A percentile compares a stretch with the other conserved stretches of the same genome.
Evolutionary conservation across 768 basidiomycete species (phyloP).

Genomic region (Termitomyces sp.): DNA sequence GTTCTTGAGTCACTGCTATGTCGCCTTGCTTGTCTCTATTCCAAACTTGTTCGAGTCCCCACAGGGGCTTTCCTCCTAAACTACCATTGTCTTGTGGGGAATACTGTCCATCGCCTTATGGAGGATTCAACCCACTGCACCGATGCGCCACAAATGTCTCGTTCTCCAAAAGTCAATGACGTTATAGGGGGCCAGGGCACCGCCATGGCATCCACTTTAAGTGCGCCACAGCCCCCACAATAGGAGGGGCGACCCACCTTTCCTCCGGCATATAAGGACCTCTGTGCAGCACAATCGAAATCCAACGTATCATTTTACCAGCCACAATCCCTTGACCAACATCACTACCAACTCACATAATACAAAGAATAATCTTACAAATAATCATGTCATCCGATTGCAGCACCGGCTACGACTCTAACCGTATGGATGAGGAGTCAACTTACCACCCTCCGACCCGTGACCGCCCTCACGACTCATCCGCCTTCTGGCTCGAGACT

Average conservation of each 20-base stretch:
- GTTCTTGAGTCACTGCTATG: background rate
- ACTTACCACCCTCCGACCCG: background rate
- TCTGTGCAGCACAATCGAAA: background rate
- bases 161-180: background rate
- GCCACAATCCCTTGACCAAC: background rate
- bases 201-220: background rate
- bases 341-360: background rate
- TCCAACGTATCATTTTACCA: background rate
- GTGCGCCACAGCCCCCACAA: slow-evolving; percentile 5
- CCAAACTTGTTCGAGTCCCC: background rate
- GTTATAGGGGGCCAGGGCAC: background rate
- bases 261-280: slow-evolving; percentile 3
- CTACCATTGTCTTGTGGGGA: too few species aligned
- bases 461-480: background rate
- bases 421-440: background rate
- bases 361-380: background rate
- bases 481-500: background rate
- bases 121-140: background rate
- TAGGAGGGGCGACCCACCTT: slow-evolving; percentile 5
- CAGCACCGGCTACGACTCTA: background rate
- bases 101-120: background rate
- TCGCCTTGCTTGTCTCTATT: background rate
- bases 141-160: background rate
- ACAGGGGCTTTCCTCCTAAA: background rate
- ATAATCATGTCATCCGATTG: background rate